Percentiles rank a stretch among this genome's conserved stretches.
Evolutionary conservation across 148 eudicot species (phyloP).

Genomic region (Drosera capensis): DNA sequence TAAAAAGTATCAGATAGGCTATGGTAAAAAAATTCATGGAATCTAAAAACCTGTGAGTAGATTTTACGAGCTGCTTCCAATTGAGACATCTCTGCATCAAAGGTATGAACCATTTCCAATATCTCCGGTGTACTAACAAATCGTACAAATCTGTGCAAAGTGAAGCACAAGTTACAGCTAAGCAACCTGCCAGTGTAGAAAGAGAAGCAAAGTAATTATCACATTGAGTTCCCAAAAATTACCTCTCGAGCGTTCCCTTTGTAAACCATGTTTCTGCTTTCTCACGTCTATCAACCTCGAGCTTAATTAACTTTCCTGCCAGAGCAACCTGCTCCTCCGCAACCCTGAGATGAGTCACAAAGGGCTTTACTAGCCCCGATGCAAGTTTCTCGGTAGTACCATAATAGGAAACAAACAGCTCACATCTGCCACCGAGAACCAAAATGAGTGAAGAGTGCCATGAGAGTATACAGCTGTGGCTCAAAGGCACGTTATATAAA

Average conservation of each 20-base stretch:
- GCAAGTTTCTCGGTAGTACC: constrained; percentile 80
- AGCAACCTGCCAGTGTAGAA: constrained; percentile 4
- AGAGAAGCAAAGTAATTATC: background rate
- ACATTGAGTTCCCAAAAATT: constrained; percentile 4
- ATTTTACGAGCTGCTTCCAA: constrained; percentile 87
- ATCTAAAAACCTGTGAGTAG: constrained; percentile 63
- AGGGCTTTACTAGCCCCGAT: constrained; percentile 79
- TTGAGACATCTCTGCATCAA: constrained; percentile 87
- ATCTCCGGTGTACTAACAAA: constrained; percentile 92
- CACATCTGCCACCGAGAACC: constrained; percentile 44
- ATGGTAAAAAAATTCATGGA: too few relatives aligned
- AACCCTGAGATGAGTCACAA: constrained; percentile 62
- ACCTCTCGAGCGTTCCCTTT: constrained; percentile 95
- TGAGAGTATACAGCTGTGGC: background rate
- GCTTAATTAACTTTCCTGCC: constrained; percentile 59
- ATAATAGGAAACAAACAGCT: constrained; percentile 67
- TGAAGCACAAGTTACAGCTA: constrained; percentile 9
- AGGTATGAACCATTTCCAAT: constrained; percentile 69
- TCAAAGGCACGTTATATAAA: background rate
- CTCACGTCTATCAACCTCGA: constrained; percentile 44
- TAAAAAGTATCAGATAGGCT: too few relatives aligned
- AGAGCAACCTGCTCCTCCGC: constrained; percentile 74
- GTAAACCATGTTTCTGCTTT: constrained; percentile 73
- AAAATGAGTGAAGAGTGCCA: constrained; percentile 1
- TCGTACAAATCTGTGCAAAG: constrained; percentile 93